Evolutionary conservation across 2,329 filamentous ascomycete species (phyloP), one percentile per base, ranked within the genome.

Genomic region (Gremmenia infestans): DNA sequence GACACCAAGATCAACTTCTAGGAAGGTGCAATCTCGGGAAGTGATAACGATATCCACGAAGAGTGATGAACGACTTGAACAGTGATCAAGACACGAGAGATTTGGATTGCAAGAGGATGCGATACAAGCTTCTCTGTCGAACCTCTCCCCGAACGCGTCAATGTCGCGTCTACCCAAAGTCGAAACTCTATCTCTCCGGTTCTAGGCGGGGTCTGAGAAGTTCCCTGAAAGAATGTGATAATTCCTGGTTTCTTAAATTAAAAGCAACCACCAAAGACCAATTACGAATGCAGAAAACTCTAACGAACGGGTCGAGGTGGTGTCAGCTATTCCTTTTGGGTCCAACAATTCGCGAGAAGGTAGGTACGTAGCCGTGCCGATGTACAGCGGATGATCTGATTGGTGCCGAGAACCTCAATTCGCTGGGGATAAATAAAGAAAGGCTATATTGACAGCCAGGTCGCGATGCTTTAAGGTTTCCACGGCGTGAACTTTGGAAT

Each of bases 221-320:
- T 49, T 51, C 50, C 58, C 55, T 50, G 52, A 23, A 52, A 48
- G 36, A n/a, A 15, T n/a, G 46, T 39, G 50, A 54, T 57, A 54
- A 48, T 46, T 57, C 54, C 46, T 52, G 48, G 49, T 45, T 47
- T n/a, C 23, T 56, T 57, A 61, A 46, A 60, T 60, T 61, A 54
- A 48, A 55, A 53, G 42, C 50, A 53, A 23, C 32, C 28, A 39
- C 25, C 22, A 22, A 36, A 46, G 39, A 17, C 58, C 55, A 57
- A 59, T 59, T 46, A 50, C 50, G 15, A 48, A 28, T 48, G 50
- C 43, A 47, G 58, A 40, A 50, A 32, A 40, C 48, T 32, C 52
- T 22, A 22, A 22, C 48, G 17, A 47, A 45, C 19, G 47, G 23
- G 25, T 39, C 8, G 25, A 22, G 3, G 52, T 9, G 46, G 42